Conservation (phyloP, 2,329 filamentous ascomycete genomes). For the Trichophyton verrucosum region DNA sequence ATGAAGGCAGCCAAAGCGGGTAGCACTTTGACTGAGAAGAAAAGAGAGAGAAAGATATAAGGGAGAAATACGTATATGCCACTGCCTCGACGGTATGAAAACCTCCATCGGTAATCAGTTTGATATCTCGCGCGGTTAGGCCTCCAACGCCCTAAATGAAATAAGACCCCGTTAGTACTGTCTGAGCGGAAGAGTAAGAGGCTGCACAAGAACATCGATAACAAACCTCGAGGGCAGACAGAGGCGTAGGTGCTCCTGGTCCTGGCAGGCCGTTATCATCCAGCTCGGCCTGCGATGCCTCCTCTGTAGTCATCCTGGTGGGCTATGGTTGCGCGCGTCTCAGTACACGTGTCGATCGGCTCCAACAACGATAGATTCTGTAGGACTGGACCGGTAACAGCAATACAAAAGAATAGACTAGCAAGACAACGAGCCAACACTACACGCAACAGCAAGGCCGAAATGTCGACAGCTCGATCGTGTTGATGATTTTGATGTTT, state of each 20-base stretch:
- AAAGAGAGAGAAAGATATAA: background rate
- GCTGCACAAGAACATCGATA: background rate
- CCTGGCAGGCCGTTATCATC: constrained; percentile 65
- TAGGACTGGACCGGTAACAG: background rate
- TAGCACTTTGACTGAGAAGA: background rate
- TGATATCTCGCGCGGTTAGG: constrained; percentile 88
- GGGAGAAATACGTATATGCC: constrained; percentile 62
- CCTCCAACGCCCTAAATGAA: constrained; percentile 62
- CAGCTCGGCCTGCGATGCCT: constrained; percentile 57
- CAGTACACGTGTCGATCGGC: background rate
- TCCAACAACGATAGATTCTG: background rate
- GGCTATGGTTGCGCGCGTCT: background rate
- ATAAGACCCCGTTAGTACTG: background rate
- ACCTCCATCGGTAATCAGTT: constrained; percentile 79
- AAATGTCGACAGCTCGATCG: background rate
- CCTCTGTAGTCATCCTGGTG: constrained; percentile 35
- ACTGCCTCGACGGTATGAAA: constrained; percentile 94
- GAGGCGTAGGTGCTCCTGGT: constrained; percentile 85
- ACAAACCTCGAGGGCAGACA: constrained; percentile 71
- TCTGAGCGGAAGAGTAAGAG: background rate
- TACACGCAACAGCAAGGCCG: background rate
- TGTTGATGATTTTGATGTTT: background rate
- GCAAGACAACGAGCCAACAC: background rate
- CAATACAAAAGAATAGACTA: background rate
- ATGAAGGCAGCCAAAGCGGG: background rate